phyloP scores from a whole-genome alignment of 306 rosid genomes.

The Inga laurina region DNA sequence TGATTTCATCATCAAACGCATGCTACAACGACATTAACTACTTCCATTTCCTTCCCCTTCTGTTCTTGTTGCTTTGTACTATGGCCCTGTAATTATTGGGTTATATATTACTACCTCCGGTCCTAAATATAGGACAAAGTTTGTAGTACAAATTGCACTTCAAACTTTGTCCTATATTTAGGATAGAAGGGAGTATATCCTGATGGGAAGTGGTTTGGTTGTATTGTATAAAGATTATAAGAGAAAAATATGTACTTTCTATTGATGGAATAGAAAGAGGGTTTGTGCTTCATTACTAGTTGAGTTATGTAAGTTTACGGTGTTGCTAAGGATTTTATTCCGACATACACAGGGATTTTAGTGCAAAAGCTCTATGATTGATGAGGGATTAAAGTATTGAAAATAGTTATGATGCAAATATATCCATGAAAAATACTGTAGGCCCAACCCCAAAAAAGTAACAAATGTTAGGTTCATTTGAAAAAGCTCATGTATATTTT shows the following conservation, averaged over 20 bases:
- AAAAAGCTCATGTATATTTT: too few relatives aligned
- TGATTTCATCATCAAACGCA: constrained; percentile 34
- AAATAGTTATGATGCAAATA: too few relatives aligned
- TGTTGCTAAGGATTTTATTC: background rate
- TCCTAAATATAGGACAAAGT: too few relatives aligned
- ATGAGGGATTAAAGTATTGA: background rate
- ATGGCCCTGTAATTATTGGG: background rate
- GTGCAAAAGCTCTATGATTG: background rate
- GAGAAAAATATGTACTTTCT: background rate
- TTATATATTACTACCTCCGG: too few relatives aligned
- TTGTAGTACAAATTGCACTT: too few relatives aligned
- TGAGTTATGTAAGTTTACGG: background rate
- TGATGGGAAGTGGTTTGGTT: background rate
- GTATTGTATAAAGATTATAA: background rate
- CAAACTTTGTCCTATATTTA: too few relatives aligned
- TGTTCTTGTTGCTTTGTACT: background rate
- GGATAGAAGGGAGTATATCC: too few relatives aligned
- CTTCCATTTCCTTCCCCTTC: constrained; percentile 24
- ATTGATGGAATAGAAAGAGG: background rate
- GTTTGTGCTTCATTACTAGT: background rate
- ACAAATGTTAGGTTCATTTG: too few relatives aligned
- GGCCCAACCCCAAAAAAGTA: too few relatives aligned
- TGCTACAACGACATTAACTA: constrained; percentile 13
- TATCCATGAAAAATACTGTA: too few relatives aligned
- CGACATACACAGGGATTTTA: too few relatives aligned